phyloP scores from a whole-genome alignment of 331 rosid genomes.

The Erythrophleum ivorense region DNA sequence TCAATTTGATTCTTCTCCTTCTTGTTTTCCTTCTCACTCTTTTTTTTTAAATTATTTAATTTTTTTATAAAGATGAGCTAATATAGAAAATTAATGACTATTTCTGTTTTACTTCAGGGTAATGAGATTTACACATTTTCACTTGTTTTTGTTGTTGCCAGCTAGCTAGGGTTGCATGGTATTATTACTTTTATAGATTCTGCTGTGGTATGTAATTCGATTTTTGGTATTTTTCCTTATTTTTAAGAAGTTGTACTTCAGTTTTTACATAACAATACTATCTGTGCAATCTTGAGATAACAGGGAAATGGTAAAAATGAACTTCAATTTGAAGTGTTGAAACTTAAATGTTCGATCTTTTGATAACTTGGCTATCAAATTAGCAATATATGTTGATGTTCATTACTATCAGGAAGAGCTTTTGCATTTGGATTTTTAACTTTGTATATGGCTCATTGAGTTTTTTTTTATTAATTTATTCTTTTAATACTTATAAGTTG shows the following conservation, averaged over 20 bases:
- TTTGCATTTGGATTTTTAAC: background rate
- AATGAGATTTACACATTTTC: background rate
- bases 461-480: background rate
- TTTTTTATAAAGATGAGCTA: background rate
- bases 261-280: background rate
- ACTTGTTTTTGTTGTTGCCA: background rate
- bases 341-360: background rate
- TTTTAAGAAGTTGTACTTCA: no score
- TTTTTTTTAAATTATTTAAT: background rate
- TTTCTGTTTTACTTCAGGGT: background rate
- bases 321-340: background rate
- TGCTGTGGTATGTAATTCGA: background rate
- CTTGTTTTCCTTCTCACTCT: background rate
- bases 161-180: slow-evolving; percentile 1
- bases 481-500: background rate
- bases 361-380: background rate
- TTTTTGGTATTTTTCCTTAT: background rate
- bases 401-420: background rate
- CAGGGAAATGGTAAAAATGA: background rate
- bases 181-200: background rate
- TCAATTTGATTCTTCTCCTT: slow-evolving; percentile 34
- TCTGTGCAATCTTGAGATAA: background rate
- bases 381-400: background rate
- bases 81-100: background rate
- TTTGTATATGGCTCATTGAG: background rate